A percentile compares a stretch with the other conserved stretches of the same genome.
These are phyloP conservation scores for Cunninghamia lanceolata DNA, from an alignment of 75 land plant species.

Conservation along the genomic window DNA sequence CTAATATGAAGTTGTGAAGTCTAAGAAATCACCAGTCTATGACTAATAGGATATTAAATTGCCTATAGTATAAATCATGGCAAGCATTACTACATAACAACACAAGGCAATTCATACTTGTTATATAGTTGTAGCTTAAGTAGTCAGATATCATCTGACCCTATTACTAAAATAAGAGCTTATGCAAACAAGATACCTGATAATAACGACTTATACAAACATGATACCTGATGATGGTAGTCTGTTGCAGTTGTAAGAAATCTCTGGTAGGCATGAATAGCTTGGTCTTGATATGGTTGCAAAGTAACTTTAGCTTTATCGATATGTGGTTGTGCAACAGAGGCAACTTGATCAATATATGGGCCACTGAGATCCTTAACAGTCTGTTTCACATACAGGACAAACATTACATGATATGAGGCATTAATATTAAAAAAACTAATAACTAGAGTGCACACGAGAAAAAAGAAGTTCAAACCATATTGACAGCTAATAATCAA, in stretches of 20 bases:
- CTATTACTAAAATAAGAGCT: background rate
- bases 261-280: conserved; percentile 31
- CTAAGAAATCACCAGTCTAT: background rate
- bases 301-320: conserved; percentile 28
- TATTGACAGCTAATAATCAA: background rate
- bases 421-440: background rate
- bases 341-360: conserved; percentile 22
- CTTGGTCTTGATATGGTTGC: conserved; percentile 50
- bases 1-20: background rate
- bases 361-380: conserved; percentile 8
- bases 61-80: background rate
- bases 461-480: background rate
- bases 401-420: background rate
- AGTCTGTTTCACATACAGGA: conserved; percentile 7
- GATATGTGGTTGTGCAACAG: conserved; percentile 50
- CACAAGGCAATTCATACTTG: background rate
- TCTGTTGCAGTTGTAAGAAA: conserved; percentile 46
- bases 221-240: conserved; percentile 54
- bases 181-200: conserved; percentile 31
- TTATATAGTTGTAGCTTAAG: background rate
- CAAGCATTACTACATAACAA: background rate
- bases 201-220: background rate
- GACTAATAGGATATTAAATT: background rate
- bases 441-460: background rate
- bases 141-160: background rate